These are phyloP conservation scores for Elongisporangium senticosum DNA, from an alignment of 352 stramenopile species.

Conservation along the genomic window DNA sequence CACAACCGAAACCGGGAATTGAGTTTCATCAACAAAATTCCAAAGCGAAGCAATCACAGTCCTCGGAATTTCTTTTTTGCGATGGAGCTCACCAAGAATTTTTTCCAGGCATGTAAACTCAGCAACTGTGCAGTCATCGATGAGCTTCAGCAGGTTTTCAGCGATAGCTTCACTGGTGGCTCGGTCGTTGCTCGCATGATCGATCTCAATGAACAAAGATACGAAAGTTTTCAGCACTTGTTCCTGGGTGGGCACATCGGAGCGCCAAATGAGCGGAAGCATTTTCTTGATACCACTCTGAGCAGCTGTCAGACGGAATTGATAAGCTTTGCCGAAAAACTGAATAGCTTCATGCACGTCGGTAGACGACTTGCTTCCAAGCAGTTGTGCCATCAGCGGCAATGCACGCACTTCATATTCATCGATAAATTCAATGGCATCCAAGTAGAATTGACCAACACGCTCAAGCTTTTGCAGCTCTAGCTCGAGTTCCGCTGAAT, in stretches of 20 bases:
- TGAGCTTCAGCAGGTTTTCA: slow-evolving; percentile 65
- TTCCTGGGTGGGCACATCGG: slow-evolving; percentile 85
- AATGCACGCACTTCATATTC: slow-evolving; percentile 80
- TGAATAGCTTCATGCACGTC: slow-evolving; percentile 92
- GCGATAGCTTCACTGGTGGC: slow-evolving; percentile 40
- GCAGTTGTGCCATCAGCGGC: slow-evolving; percentile 75
- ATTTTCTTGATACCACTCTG: slow-evolving; percentile 89
- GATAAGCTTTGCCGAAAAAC: slow-evolving; percentile 91
- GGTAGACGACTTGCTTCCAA: slow-evolving; percentile 88
- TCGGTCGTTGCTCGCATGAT: slow-evolving; percentile 32
- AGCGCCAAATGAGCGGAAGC: slow-evolving; percentile 89
- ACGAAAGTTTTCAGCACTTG: slow-evolving; percentile 86
- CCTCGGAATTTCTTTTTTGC: slow-evolving; percentile 49
- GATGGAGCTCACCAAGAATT: slow-evolving; percentile 60
- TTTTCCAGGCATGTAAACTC: slow-evolving; percentile 78
- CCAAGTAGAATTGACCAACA: slow-evolving; percentile 88
- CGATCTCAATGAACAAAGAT: slow-evolving; percentile 54
- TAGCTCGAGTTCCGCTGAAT: slow-evolving; percentile 47
- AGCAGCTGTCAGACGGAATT: slow-evolving; percentile 87
- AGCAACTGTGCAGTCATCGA: slow-evolving; percentile 70
- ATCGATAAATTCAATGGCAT: slow-evolving; percentile 91
- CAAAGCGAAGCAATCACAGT: slow-evolving; percentile 65
- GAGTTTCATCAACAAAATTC: slow-evolving; percentile 53
- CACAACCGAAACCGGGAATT: slow-evolving; percentile 50
- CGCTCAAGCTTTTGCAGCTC: slow-evolving; percentile 73